These are phyloP conservation scores for Carnegiea gigantea DNA, from an alignment of 179 eudicot genomes.

Conservation along the genomic window DNA sequence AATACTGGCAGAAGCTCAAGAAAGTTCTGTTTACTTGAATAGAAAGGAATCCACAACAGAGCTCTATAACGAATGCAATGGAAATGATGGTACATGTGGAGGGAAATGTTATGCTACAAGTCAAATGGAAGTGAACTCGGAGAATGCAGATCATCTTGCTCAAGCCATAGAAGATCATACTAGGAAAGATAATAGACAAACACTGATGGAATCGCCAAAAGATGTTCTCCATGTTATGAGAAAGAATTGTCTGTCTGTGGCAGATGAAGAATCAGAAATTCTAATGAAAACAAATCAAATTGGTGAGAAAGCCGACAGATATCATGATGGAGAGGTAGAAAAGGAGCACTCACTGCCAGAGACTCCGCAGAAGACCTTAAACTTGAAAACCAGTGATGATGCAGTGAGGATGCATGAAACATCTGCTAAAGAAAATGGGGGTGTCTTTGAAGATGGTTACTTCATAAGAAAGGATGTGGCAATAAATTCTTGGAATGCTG, in stretches of 20 bases:
- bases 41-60: background rate
- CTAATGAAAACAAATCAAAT: background rate
- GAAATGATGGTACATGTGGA: background rate
- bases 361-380: background rate
- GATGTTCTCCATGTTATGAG: background rate
- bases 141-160: slow-evolving; percentile 1
- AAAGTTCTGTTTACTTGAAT: background rate
- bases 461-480: background rate
- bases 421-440: background rate
- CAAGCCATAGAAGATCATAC: background rate
- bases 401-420: background rate
- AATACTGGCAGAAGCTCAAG: background rate
- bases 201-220: background rate
- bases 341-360: slow-evolving; percentile 1
- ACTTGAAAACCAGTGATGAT: background rate
- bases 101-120: background rate
- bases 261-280: background rate
- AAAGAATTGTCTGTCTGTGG: background rate
- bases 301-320: background rate
- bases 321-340: background rate
- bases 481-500: background rate
- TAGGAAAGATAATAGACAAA: background rate
- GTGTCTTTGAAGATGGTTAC: slow-evolving; percentile 3
- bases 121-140: background rate
- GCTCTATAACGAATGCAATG: background rate